phyloP scores from a whole-genome alignment of 805 yeast species.

The Teunomyces funiuensis region DNA sequence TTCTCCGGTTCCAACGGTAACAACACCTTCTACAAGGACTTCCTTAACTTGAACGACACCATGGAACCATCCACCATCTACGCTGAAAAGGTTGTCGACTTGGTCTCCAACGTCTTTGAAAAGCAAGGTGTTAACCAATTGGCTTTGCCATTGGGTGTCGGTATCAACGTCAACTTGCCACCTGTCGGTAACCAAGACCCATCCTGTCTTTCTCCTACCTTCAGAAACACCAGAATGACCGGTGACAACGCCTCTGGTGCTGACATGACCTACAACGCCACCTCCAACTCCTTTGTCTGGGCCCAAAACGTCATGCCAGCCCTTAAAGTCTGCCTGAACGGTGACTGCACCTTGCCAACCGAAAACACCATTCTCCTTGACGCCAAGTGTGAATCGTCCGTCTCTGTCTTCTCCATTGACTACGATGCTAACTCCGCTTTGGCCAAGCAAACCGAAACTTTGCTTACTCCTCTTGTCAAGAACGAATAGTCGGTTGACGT shows the following conservation, averaged over 20 bases:
- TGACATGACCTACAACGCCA: constrained; percentile 38
- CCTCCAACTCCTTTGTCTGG: constrained; percentile 30
- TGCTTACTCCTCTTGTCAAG: constrained; percentile 13
- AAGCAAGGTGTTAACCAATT: constrained; percentile 36
- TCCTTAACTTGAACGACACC: constrained; percentile 39
- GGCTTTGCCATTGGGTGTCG: constrained; percentile 44
- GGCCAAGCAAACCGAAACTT: constrained; percentile 11
- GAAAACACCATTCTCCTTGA: constrained; percentile 34
- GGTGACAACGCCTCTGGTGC: constrained; percentile 38
- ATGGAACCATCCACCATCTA: constrained; percentile 45
- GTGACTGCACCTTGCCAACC: constrained; percentile 46
- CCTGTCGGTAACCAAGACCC: constrained; percentile 37
- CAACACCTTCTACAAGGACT: constrained; percentile 50
- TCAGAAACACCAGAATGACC: constrained; percentile 45
- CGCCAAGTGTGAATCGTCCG: constrained; percentile 25
- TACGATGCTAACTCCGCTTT: constrained; percentile 26
- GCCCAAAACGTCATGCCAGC: constrained; percentile 15
- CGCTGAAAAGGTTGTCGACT: constrained; percentile 38
- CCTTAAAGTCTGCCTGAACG: constrained; percentile 33
- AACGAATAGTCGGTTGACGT: not conserved
- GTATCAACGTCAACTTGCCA: constrained; percentile 52
- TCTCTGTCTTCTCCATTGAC: constrained; percentile 27
- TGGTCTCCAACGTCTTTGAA: constrained; percentile 38
- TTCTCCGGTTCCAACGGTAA: constrained; percentile 51
- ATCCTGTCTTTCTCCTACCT: constrained; percentile 44